These are phyloP conservation scores for Naganishia randhawae DNA, from an alignment of 768 basidiomycete genomes.

Conservation along the genomic window DNA sequence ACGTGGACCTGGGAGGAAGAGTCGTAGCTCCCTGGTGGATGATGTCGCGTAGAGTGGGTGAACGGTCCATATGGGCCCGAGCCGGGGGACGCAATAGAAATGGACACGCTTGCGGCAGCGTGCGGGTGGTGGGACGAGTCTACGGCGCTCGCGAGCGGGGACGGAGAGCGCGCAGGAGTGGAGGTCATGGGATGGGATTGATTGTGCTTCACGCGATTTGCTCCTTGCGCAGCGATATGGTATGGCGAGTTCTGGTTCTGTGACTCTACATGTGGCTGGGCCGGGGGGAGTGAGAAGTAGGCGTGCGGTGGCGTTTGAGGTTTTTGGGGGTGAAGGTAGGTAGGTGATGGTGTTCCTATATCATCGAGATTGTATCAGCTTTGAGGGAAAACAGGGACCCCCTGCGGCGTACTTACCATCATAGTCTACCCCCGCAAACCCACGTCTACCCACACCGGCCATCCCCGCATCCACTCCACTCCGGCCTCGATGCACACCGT, in stretches of 20 bases:
- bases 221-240: slow-evolving; percentile 19
- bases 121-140: background rate
- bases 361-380: slow-evolving; percentile 2
- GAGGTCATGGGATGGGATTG: background rate
- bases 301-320: slow-evolving; percentile 22
- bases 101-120: slow-evolving; percentile 11
- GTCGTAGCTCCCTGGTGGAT: slow-evolving; percentile 1
- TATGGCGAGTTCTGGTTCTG: slow-evolving; percentile 27
- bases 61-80: background rate
- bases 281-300: background rate
- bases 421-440: slow-evolving; percentile 66
- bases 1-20: background rate
- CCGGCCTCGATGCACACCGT: background rate
- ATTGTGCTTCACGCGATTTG: background rate
- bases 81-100: slow-evolving; percentile 4
- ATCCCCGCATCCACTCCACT: slow-evolving; percentile 55
- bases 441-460: slow-evolving; percentile 84
- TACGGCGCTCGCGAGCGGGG: background rate
- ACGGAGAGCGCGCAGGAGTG: background rate
- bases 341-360: slow-evolving; percentile 20
- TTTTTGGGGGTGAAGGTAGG: background rate
- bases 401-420: slow-evolving; percentile 42
- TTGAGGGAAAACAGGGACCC: background rate
- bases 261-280: background rate
- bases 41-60: background rate